A percentile compares a stretch with the other conserved stretches of the same genome.
These are phyloP conservation scores for Solanum piurae DNA, from an alignment of 257 asterid genomes.

Conservation along the genomic window DNA sequence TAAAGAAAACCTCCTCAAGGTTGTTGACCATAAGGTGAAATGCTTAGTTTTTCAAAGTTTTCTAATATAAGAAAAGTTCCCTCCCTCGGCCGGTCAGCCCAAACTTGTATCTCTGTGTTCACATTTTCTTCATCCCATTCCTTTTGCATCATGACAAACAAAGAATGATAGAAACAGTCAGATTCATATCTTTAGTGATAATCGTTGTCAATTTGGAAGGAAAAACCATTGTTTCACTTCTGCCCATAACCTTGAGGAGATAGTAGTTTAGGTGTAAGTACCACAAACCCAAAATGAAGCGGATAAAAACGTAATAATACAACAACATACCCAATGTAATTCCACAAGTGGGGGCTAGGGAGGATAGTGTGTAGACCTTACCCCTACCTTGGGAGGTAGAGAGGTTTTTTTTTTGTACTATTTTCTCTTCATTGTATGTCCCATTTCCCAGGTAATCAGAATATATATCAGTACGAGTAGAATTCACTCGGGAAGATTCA, in stretches of 20 bases:
- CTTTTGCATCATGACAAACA: neutral
- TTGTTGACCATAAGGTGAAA: neutral
- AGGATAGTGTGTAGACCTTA: neutral
- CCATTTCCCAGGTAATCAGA: neutral
- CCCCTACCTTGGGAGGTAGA: neutral
- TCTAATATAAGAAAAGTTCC: neutral
- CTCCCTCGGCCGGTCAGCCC: neutral
- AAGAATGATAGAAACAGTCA: neutral
- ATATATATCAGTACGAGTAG: neutral
- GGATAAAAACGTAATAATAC: neutral
- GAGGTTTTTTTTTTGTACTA: neutral
- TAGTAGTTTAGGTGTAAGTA: neutral
- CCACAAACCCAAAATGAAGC: neutral
- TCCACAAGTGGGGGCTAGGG: neutral
- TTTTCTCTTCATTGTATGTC: neutral
- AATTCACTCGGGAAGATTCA: neutral
- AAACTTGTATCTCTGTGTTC: neutral
- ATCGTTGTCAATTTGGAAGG: neutral
- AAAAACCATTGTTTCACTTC: neutral
- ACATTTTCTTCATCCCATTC: neutral
- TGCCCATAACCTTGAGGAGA: neutral
- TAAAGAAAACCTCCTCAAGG: neutral
- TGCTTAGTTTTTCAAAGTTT: neutral
- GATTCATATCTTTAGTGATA: neutral
- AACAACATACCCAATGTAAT: neutral